These are phyloP conservation scores for Myxozyma geophila DNA, from an alignment of 805 yeast species.

Conservation along the genomic window DNA sequence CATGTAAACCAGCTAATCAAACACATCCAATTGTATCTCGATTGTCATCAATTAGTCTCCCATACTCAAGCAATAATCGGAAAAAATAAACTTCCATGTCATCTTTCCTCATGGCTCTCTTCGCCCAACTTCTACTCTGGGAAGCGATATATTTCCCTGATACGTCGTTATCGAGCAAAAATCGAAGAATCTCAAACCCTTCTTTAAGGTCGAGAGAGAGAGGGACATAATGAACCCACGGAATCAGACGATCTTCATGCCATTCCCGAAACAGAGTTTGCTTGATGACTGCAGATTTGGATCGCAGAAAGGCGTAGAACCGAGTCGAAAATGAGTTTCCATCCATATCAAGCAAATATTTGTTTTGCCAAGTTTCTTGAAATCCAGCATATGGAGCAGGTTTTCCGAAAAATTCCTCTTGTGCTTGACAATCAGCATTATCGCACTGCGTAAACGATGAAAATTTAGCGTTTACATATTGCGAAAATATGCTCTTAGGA, in stretches of 20 bases:
- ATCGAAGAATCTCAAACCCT: slow-evolving; percentile 32
- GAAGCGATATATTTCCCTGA: slow-evolving; percentile 32
- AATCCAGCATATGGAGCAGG: slow-evolving; percentile 17
- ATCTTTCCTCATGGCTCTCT: slow-evolving; percentile 33
- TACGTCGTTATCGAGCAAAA: slow-evolving; percentile 31
- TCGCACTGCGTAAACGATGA: slow-evolving; percentile 29
- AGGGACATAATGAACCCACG: slow-evolving; percentile 40
- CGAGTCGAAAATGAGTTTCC: slow-evolving; percentile 38
- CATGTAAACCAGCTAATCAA: neutral
- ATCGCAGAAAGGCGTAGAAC: slow-evolving; percentile 33
- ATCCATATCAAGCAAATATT: slow-evolving; percentile 38
- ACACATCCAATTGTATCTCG: slow-evolving; percentile 35
- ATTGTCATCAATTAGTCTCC: slow-evolving; percentile 38
- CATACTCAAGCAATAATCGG: slow-evolving; percentile 38
- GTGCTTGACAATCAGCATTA: slow-evolving; percentile 28
- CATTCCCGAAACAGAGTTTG: slow-evolving; percentile 38
- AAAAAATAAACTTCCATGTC: slow-evolving; percentile 38
- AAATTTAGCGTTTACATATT: slow-evolving; percentile 20
- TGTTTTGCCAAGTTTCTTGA: slow-evolving; percentile 32
- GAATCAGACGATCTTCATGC: slow-evolving; percentile 38
- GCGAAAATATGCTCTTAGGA: slow-evolving; percentile 10
- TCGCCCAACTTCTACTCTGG: slow-evolving; percentile 30
- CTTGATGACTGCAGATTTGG: slow-evolving; percentile 36
- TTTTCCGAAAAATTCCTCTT: slow-evolving; percentile 20
- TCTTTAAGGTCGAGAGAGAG: slow-evolving; percentile 33